Base-by-base conservation (phyloP, 164 flowering plant genomes). In the Nelumbo lutea region DNA sequence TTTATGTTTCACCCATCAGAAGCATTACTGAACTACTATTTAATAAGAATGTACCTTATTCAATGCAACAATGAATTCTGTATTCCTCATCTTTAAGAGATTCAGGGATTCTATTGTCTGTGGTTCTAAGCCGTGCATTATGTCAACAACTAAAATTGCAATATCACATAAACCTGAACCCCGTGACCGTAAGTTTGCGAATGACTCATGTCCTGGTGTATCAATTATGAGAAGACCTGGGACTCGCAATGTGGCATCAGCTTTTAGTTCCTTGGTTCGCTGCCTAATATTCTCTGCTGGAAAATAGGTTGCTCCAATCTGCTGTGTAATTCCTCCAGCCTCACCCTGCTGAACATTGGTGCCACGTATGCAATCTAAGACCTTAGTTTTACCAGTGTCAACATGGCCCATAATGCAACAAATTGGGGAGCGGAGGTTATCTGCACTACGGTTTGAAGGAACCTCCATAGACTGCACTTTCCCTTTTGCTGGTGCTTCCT, bases 391-490 rank as follows among this genome's bases (percentile, higher is more conserved):
- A 65, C 99, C 99, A 65, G 99, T 96, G 79, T 96, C 99, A 69
- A 96, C 99, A 79, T 96, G 99, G 9, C 99, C 99, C 92, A 96
- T 91, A 61, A 96, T 96, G 74, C 99, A 96, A 82, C 99, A 96
- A 60, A 96, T 96, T 60, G 98, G 99, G 46, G 99, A 93, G 27
- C 98, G 93, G 2, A 96, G 90, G 68, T 86, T 70, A 10, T 77
- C 86, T 68, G 79, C 89, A 76, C 73, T 78, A 72, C 73, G 59
- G 58, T 81, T 72, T 9, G 87, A 64, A 27, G 57, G 57, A 68
- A 73, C 75, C 64, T 82, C 87, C 53, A 76, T 43, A 55, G 38
- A 42, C 27, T 69, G 68, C 51, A 72, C 62, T 65, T 78, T 86
- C 48, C 80, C 73, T 51, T 76, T 82, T 6, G 15, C 53, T 38